These are phyloP conservation scores for Rhizopus stolonifer DNA, from an alignment of 371 early-diverging fungal genomes.

Conservation along the genomic window DNA sequence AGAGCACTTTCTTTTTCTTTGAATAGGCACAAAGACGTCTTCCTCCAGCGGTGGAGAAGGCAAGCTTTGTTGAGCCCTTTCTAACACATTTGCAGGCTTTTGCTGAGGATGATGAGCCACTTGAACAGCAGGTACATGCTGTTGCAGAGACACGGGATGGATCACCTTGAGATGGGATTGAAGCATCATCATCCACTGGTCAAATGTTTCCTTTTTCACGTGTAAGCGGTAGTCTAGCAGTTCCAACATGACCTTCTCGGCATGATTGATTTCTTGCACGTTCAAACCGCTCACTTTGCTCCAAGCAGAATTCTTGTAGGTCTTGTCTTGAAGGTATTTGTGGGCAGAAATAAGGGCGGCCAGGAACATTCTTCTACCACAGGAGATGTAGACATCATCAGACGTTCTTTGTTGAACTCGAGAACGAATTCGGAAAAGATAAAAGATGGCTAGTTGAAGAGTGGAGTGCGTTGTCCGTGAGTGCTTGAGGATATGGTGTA, in stretches of 20 bases:
- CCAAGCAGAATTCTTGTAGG: conserved; percentile 79
- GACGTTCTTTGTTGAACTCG: conserved; percentile 22
- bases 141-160: background rate
- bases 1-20: conserved; percentile 12
- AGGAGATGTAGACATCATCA: conserved; percentile 35
- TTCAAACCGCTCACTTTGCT: conserved; percentile 71
- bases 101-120: background rate
- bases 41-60: conserved; percentile 26
- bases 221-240: conserved; percentile 72
- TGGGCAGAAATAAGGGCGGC: conserved; percentile 74
- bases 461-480: conserved; percentile 76
- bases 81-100: background rate
- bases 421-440: conserved; percentile 55
- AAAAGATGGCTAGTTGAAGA: conserved; percentile 70
- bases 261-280: conserved; percentile 65
- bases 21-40: conserved; percentile 12
- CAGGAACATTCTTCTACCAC: conserved; percentile 78
- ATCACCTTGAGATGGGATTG: conserved; percentile 31
- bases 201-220: conserved; percentile 58
- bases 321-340: conserved; percentile 73
- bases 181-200: conserved; percentile 38
- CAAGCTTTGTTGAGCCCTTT: conserved; percentile 20
- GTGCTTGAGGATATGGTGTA: conserved; percentile 72
- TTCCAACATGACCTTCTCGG: conserved; percentile 67
- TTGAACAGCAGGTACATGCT: background rate